Evolutionary conservation across 768 basidiomycete genomes (phyloP).

Genomic region (Leucosporidium scottii): DNA sequence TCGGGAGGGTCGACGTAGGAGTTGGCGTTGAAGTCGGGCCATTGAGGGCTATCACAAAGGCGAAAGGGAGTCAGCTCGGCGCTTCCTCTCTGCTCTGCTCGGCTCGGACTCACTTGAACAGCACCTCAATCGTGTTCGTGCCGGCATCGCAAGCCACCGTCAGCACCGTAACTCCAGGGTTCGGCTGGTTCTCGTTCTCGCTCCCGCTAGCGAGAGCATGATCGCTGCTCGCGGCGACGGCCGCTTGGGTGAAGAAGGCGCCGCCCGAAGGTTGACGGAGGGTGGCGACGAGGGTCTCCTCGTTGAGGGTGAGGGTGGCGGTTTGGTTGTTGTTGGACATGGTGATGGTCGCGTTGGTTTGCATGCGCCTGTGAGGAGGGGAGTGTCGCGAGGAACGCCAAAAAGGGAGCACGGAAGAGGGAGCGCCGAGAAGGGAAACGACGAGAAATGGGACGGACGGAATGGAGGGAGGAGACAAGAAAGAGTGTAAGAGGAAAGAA

Average conservation of each 20-base stretch:
- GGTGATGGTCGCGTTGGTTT: conserved; percentile 79
- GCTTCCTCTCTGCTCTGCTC: conserved; percentile 53
- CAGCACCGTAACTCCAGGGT: conserved; percentile 73
- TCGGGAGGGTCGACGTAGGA: conserved; percentile 59
- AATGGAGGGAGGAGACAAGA: not conserved
- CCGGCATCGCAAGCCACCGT: conserved; percentile 59
- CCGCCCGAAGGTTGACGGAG: conserved; percentile 62
- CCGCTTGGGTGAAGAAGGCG: conserved; percentile 51
- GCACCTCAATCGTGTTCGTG: conserved; percentile 58
- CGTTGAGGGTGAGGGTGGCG: conserved; percentile 68
- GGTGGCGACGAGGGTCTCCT: conserved; percentile 57
- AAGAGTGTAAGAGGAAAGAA: too few species aligned
- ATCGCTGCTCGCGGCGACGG: conserved; percentile 10
- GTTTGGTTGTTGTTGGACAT: conserved; percentile 53
- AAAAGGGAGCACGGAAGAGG: not conserved
- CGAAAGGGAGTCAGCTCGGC: too few species aligned
- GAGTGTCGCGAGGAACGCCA: conserved; percentile 16
- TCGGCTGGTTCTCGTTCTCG: conserved; percentile 40
- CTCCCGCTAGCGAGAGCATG: conserved; percentile 11
- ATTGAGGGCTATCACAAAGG: conserved; percentile 51
- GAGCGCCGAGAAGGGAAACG: not conserved
- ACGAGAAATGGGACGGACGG: not conserved
- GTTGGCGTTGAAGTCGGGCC: conserved; percentile 50
- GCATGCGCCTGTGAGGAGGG: conserved; percentile 67
- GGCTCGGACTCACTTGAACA: conserved; percentile 69